Percentiles rank a stretch among this genome's conserved stretches.
Conservation (phyloP, 345 rosid genomes). For the Rhodamnia rubescens region DNA sequence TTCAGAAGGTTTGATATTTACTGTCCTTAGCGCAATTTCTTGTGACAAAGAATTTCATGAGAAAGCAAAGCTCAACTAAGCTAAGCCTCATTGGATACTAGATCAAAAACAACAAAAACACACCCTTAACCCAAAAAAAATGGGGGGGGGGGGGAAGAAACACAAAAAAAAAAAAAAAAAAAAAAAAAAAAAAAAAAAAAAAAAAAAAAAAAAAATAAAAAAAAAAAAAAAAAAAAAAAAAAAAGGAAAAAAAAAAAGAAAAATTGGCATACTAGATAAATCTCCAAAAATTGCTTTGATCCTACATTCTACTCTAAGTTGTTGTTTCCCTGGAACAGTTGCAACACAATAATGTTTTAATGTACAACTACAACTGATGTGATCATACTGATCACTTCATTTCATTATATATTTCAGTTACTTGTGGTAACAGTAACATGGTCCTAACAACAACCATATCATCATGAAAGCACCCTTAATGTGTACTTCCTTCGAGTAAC, state of each 20-base stretch:
- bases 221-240: no score
- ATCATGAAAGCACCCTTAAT: neutral
- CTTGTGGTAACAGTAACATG: neutral
- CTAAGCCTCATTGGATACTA: neutral
- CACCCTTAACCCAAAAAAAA: no score
- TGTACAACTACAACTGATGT: neutral
- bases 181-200: no score
- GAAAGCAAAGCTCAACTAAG: neutral
- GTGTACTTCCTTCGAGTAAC: neutral
- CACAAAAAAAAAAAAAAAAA: no score
- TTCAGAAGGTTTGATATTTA: neutral
- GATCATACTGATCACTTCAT: neutral
- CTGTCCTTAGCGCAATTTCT: neutral
- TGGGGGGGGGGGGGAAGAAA: no score
- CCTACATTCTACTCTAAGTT: neutral
- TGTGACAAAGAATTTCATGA: neutral
- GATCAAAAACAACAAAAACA: no score
- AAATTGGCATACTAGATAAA: neutral
- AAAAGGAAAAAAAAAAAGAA: no score
- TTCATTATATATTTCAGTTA: neutral
- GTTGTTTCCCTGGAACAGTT: neutral
- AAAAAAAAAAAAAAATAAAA: no score
- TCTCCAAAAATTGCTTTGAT: neutral
- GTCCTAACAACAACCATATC: neutral
- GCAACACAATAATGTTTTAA: neutral